Percentiles rank a stretch among this genome's conserved stretches.
Conservation (phyloP, 2,329 filamentous ascomycete species). For the Trichoderma pleuroti region DNA sequence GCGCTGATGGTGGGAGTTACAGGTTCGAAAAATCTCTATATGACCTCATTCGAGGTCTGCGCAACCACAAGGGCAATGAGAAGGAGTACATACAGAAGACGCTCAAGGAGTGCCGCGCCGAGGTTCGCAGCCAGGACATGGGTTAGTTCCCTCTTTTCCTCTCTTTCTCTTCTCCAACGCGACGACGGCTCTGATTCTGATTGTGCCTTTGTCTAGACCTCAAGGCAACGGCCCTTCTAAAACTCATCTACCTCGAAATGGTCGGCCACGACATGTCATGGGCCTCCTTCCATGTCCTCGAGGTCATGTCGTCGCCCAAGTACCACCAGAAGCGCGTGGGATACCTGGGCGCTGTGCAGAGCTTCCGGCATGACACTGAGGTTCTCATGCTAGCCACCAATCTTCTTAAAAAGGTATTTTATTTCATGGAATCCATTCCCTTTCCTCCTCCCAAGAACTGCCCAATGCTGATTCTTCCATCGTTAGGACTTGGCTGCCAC, state of each 20-base stretch:
- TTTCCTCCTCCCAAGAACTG: background rate
- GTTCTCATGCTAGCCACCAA: conserved; percentile 98
- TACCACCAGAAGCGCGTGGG: conserved; percentile 94
- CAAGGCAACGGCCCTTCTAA: conserved; percentile 92
- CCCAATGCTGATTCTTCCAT: background rate
- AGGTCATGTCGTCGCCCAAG: conserved; percentile 96
- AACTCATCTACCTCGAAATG: conserved; percentile 98
- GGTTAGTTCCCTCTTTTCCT: conserved; percentile 47
- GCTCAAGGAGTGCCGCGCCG: conserved; percentile 89
- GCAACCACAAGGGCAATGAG: conserved; percentile 93
- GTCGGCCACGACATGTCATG: conserved; percentile 99
- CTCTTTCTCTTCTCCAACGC: background rate
- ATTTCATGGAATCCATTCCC: background rate
- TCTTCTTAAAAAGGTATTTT: conserved; percentile 80
- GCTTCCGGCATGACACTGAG: conserved; percentile 91
- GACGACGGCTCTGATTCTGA: conserved; percentile 5
- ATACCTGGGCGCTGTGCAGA: conserved; percentile 93
- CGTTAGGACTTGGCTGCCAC: conserved; percentile 66
- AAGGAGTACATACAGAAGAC: conserved; percentile 92
- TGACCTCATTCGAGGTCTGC: conserved; percentile 94
- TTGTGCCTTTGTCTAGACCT: conserved; percentile 56
- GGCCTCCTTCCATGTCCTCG: conserved; percentile 96
- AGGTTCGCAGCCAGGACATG: conserved; percentile 92
- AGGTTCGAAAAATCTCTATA: conserved; percentile 99
- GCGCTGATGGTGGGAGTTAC: background rate